These are phyloP conservation scores for Aleurites moluccanus DNA, from an alignment of 441 rosid species.

Conservation along the genomic window DNA sequence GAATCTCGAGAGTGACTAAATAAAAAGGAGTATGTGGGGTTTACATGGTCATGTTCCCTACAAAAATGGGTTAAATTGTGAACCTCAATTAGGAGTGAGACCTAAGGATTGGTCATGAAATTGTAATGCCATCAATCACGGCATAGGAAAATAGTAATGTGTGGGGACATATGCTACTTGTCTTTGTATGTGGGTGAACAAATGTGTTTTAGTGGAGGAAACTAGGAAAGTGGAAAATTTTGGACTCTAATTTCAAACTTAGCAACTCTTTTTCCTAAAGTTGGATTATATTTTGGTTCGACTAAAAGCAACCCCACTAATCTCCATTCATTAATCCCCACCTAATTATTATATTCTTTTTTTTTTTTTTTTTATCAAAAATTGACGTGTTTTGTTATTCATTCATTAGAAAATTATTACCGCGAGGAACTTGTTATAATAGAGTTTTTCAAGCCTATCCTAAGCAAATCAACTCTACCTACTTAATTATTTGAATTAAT, in stretches of 20 bases:
- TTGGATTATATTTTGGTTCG: conserved; percentile 10
- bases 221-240: conserved; percentile 2
- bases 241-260: conserved; percentile 19
- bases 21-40: conserved; percentile 33
- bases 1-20: conserved; percentile 49
- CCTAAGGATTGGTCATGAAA: conserved; percentile 16
- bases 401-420: no score
- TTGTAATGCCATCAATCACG: conserved; percentile 31
- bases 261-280: conserved; percentile 16
- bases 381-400: no score
- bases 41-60: neutral
- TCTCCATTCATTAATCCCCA: neutral
- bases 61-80: conserved; percentile 14
- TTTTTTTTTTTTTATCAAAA: no score
- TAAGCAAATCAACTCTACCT: neutral
- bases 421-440: no score
- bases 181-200: neutral
- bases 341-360: neutral
- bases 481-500: neutral
- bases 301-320: conserved; percentile 9
- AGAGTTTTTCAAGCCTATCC: no score
- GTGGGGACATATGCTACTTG: conserved; percentile 24
- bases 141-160: conserved; percentile 6
- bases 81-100: conserved; percentile 14
- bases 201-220: neutral